Conservation (phyloP, 2,329 filamentous ascomycete species). For the Beauveria scarabaeidicola region DNA sequence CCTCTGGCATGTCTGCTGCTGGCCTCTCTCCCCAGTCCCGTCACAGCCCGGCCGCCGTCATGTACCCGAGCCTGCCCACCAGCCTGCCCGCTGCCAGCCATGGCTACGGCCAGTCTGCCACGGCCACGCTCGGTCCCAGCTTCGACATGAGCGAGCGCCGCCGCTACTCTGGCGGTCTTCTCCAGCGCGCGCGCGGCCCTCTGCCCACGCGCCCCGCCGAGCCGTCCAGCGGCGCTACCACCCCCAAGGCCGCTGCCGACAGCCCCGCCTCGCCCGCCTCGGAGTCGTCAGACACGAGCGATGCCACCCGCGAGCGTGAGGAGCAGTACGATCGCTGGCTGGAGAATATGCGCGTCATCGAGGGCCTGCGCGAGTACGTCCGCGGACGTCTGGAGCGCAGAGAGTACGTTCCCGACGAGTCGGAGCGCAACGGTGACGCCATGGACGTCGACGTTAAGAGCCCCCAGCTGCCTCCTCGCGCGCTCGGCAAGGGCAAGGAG, state of each 20-base stretch:
- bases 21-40: slow-evolving; percentile 50
- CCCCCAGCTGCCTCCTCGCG: slow-evolving; percentile 17
- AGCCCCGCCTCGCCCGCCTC: slow-evolving; percentile 46
- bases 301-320: slow-evolving; percentile 46
- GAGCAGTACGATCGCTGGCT: slow-evolving; percentile 58
- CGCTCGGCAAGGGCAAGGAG: slow-evolving; percentile 20
- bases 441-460: slow-evolving; percentile 31
- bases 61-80: slow-evolving; percentile 62
- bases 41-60: slow-evolving; percentile 50
- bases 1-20: slow-evolving; percentile 51
- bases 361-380: slow-evolving; percentile 51
- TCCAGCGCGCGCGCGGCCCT: slow-evolving; percentile 47
- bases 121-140: slow-evolving; percentile 61
- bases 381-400: slow-evolving; percentile 46
- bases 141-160: slow-evolving; percentile 56
- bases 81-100: slow-evolving; percentile 54
- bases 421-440: slow-evolving; percentile 19
- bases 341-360: slow-evolving; percentile 57
- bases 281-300: slow-evolving; percentile 41
- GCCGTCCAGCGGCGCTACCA: slow-evolving; percentile 31
- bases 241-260: slow-evolving; percentile 35
- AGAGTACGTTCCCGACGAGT: slow-evolving; percentile 38
- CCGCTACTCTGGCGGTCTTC: slow-evolving; percentile 58
- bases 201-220: slow-evolving; percentile 25
- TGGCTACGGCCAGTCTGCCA: slow-evolving; percentile 60